phyloP scores from a whole-genome alignment of 345 rosid species.

The Lenwebbia sp. region DNA sequence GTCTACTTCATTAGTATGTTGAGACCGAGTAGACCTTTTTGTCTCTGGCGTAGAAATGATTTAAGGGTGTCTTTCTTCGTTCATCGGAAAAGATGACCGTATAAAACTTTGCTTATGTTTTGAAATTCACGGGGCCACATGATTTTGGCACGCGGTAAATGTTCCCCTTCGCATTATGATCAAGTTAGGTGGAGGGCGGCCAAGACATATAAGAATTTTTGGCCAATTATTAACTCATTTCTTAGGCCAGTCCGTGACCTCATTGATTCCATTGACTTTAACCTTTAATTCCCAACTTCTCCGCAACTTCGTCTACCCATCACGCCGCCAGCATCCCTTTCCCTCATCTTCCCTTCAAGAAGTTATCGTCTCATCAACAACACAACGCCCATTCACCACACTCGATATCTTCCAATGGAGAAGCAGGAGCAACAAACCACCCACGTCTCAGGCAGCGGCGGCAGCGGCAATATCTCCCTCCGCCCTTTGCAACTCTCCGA shows the following conservation, averaged over 20 bases:
- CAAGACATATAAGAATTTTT: too few relatives aligned
- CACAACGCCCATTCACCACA: neutral
- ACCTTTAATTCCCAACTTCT: neutral
- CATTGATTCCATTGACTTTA: neutral
- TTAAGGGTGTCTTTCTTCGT: neutral
- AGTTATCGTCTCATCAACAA: neutral
- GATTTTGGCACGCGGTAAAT: too few relatives aligned
- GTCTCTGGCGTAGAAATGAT: too few relatives aligned
- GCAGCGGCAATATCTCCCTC: constrained; percentile 17
- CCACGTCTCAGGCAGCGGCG: fast-evolving
- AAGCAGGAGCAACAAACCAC: neutral
- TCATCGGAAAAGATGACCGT: fast-evolving
- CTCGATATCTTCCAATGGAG: neutral
- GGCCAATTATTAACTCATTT: too few relatives aligned
- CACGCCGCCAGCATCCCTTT: neutral
- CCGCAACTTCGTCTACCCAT: neutral
- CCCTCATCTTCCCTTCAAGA: too few relatives aligned
- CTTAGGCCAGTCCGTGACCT: neutral
- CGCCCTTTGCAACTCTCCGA: constrained; percentile 31
- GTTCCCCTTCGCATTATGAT: too few relatives aligned
- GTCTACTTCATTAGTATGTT: neutral
- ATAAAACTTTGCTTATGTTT: neutral
- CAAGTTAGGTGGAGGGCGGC: too few relatives aligned
- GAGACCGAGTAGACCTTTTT: neutral
- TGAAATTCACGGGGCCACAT: neutral